Evolutionary conservation across 257 asterid genomes (phyloP).

Genomic region (Henckelia pumila): DNA sequence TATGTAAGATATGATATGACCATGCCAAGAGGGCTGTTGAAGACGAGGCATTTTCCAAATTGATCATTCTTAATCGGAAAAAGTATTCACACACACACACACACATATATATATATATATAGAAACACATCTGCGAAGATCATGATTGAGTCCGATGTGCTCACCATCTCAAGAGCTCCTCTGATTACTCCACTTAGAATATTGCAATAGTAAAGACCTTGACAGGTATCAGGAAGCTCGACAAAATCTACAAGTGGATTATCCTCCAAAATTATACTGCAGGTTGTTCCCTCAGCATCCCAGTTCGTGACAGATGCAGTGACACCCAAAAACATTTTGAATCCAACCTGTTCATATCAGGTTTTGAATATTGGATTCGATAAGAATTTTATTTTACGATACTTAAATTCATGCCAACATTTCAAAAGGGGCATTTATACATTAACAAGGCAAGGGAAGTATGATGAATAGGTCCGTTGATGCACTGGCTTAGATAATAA

Average conservation of each 20-base stretch:
- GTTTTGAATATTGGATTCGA: background rate
- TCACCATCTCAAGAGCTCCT: constrained; percentile 98
- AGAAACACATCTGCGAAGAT: background rate
- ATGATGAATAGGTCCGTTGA: background rate
- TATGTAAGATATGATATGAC: background rate
- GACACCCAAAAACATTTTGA: constrained; percentile 89
- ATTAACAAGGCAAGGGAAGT: background rate
- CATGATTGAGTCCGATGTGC: constrained; percentile 26
- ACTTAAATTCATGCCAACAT: background rate
- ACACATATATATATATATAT: background rate
- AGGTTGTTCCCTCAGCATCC: constrained; percentile 91
- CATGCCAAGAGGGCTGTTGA: background rate
- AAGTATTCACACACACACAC: background rate
- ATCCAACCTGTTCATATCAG: constrained; percentile 63
- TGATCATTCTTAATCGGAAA: background rate
- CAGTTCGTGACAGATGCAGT: constrained; percentile 79
- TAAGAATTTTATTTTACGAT: background rate
- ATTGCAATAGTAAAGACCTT: constrained; percentile 92
- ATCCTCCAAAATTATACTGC: constrained; percentile 91
- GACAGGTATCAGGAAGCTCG: constrained; percentile 97
- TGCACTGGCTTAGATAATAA: background rate
- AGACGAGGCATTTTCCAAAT: background rate
- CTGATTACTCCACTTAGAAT: constrained; percentile 86
- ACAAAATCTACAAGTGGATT: constrained; percentile 96
- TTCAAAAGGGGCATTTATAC: background rate